phyloP scores from a whole-genome alignment of 2,329 filamentous ascomycete genomes.

The Thielaviopsis populi region DNA sequence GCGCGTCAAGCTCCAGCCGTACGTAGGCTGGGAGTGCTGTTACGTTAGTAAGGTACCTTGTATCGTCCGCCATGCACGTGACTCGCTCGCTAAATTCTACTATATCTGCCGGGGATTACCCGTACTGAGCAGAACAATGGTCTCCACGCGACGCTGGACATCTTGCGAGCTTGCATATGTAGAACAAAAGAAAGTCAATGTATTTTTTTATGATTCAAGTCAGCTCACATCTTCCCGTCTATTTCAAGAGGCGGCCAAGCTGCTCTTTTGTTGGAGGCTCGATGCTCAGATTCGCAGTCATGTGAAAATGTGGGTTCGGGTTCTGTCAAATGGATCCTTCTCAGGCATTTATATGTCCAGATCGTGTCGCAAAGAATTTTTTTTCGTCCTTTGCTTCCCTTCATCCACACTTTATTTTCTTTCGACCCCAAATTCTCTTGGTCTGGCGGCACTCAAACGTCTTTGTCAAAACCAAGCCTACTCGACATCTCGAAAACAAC shows the following conservation, averaged over 20 bases:
- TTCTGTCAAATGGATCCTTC: neutral
- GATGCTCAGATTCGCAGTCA: constrained; percentile 5
- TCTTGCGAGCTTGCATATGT: neutral
- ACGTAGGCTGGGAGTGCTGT: neutral
- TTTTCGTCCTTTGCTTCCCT: neutral
- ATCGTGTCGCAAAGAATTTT: constrained; percentile 1
- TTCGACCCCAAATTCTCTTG: neutral
- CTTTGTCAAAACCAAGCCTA: neutral
- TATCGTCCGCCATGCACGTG: neutral
- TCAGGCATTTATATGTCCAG: neutral
- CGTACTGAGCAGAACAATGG: neutral
- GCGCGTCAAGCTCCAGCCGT: constrained; percentile 16
- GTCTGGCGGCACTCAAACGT: neutral
- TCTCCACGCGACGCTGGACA: neutral
- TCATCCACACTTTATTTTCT: neutral
- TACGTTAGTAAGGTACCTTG: neutral
- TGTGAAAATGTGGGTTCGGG: constrained; percentile 14
- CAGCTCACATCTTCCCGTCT: neutral
- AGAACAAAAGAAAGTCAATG: neutral
- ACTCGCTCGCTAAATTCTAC: neutral
- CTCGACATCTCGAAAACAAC: neutral
- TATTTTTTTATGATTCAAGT: neutral
- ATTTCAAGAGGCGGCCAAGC: neutral
- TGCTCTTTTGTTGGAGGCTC: constrained; percentile 18
- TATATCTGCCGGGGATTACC: constrained; percentile 3